phyloP scores from a whole-genome alignment of 345 rosid species.

The Lepidium sativum region DNA sequence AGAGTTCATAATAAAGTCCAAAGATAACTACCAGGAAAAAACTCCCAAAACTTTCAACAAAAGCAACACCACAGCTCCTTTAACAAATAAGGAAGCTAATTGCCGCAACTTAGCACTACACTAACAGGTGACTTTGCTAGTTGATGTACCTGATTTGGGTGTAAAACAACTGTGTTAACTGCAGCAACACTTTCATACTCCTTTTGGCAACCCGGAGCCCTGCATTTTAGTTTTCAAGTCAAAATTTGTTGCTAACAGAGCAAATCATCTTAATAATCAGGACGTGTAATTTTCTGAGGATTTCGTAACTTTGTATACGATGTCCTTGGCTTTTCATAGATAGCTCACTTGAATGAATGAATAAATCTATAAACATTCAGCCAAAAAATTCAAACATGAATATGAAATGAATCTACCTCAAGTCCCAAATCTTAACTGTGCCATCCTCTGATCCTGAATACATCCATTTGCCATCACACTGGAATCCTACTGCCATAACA shows the following conservation, averaged over 20 bases:
- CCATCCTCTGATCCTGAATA: slow-evolving; percentile 99
- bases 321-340: neutral
- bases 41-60: neutral
- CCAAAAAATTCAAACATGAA: neutral
- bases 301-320: neutral
- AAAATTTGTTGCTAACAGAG: neutral
- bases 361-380: neutral
- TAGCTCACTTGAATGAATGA: neutral
- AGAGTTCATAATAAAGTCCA: neutral
- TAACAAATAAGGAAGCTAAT: neutral
- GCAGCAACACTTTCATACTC: slow-evolving; percentile 97
- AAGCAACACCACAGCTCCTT: neutral
- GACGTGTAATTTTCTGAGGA: neutral
- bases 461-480: slow-evolving; percentile 98
- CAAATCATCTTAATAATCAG: slow-evolving; percentile 7
- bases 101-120: neutral
- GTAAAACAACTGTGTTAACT: slow-evolving; percentile 87
- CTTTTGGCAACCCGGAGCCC: slow-evolving; percentile 95
- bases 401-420: slow-evolving; percentile 41
- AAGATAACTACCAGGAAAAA: neutral
- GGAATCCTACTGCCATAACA: slow-evolving; percentile 97
- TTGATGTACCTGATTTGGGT: slow-evolving; percentile 81
- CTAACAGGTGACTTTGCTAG: neutral
- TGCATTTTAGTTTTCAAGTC: slow-evolving; percentile 27
- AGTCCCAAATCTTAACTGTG: slow-evolving; percentile 93